These are phyloP conservation scores for Termitomyces sp. DNA, from an alignment of 768 basidiomycete genomes.

Conservation along the genomic window DNA sequence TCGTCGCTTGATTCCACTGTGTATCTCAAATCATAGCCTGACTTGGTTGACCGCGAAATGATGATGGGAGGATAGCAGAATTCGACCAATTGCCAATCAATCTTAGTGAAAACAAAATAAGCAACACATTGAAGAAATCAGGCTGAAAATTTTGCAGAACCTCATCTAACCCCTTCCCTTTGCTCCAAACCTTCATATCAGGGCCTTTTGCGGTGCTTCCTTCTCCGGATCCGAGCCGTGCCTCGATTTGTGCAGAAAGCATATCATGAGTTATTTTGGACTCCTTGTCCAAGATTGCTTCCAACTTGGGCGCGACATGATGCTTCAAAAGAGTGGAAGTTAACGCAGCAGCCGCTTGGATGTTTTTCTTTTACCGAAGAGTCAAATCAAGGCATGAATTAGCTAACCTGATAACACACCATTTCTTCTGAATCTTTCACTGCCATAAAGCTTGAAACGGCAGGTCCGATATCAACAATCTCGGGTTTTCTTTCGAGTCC, in stretches of 20 bases:
- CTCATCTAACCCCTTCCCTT: slow-evolving; percentile 66
- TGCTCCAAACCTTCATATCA: slow-evolving; percentile 90
- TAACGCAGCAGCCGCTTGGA: slow-evolving; percentile 66
- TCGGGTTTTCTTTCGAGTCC: slow-evolving; percentile 60
- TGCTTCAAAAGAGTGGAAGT: slow-evolving; percentile 83
- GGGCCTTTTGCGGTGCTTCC: slow-evolving; percentile 74
- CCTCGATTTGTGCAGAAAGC: slow-evolving; percentile 82
- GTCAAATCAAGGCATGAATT: neutral
- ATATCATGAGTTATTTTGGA: slow-evolving; percentile 86
- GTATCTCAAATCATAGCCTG: slow-evolving; percentile 84
- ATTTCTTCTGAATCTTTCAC: slow-evolving; percentile 91
- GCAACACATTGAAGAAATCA: neutral
- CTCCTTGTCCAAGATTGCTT: slow-evolving; percentile 87
- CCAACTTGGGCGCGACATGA: slow-evolving; percentile 83
- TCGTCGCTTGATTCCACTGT: slow-evolving; percentile 84
- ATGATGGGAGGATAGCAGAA: slow-evolving; percentile 95
- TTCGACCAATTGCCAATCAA: slow-evolving; percentile 87
- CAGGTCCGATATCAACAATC: slow-evolving; percentile 69
- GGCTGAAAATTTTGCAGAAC: slow-evolving; percentile 37
- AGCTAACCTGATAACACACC: slow-evolving; percentile 38
- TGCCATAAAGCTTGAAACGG: slow-evolving; percentile 74
- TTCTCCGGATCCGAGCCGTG: slow-evolving; percentile 80
- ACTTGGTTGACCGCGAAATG: slow-evolving; percentile 80
- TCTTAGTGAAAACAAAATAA: slow-evolving; percentile 32
- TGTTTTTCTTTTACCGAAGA: slow-evolving; percentile 61